These are phyloP conservation scores for Penicillium aurantiogriseum DNA, from an alignment of 2,329 filamentous ascomycete species.

Conservation along the genomic window DNA sequence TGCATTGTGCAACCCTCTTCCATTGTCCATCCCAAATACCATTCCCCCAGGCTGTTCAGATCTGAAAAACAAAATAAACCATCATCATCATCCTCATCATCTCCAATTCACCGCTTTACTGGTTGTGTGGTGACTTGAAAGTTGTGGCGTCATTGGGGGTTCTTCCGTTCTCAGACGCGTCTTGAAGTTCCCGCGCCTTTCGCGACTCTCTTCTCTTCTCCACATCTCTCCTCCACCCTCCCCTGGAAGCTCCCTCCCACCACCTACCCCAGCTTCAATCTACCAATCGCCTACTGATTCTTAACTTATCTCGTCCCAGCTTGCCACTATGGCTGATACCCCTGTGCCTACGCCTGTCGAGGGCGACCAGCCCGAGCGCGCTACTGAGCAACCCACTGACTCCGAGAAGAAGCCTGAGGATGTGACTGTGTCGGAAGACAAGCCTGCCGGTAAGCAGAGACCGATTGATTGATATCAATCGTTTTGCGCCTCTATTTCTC, in stretches of 20 bases:
- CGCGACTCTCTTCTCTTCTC: slow-evolving; percentile 30
- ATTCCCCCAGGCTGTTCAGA: not conserved
- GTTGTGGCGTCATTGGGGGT: slow-evolving; percentile 25
- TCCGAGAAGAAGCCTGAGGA: slow-evolving; percentile 23
- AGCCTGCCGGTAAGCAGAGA: slow-evolving; percentile 21
- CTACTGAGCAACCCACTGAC: slow-evolving; percentile 31
- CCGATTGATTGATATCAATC: not conserved
- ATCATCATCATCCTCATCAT: not conserved
- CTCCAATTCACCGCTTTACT: not conserved
- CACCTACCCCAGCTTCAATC: slow-evolving; percentile 14
- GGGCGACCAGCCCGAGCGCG: slow-evolving; percentile 35
- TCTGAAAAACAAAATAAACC: not conserved
- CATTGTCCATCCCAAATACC: not conserved
- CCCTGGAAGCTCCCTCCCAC: slow-evolving; percentile 23
- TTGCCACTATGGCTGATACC: slow-evolving; percentile 40
- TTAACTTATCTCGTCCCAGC: slow-evolving; percentile 12
- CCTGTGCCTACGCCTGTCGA: slow-evolving; percentile 34
- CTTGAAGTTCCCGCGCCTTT: slow-evolving; percentile 27
- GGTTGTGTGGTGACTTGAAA: slow-evolving; percentile 1
- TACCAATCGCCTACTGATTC: slow-evolving; percentile 15
- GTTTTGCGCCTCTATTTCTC: not conserved
- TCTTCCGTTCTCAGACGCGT: slow-evolving; percentile 26
- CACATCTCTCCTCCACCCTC: slow-evolving; percentile 22
- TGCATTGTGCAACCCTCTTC: not conserved
- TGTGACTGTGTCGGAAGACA: slow-evolving; percentile 19